Percentiles rank a stretch among this genome's conserved stretches.
phyloP scores from a whole-genome alignment of 257 asterid species.

The Scutellaria galericulata region DNA sequence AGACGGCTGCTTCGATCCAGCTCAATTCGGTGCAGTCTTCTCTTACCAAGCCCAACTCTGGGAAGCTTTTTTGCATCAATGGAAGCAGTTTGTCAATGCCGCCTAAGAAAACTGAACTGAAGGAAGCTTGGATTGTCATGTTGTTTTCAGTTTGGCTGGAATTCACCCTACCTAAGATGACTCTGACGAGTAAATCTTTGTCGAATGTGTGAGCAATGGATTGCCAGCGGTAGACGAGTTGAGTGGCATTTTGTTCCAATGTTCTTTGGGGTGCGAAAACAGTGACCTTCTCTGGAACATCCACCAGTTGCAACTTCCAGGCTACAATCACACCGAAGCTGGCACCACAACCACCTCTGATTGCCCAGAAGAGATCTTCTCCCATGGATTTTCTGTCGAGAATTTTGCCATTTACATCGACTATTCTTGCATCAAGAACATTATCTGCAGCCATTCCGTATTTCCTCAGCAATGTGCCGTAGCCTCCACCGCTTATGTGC shows the following conservation, averaged over 20 bases:
- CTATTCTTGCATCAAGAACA: conserved; percentile 27
- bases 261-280: conserved; percentile 16
- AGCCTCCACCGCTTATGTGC: conserved; percentile 38
- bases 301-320: conserved; percentile 35
- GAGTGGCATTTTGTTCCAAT: conserved; percentile 28
- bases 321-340: conserved; percentile 39
- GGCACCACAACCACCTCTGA: conserved; percentile 25
- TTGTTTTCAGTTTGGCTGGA: not conserved
- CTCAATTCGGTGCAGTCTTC: conserved; percentile 38
- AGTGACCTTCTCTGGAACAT: conserved; percentile 35
- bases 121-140: conserved; percentile 17
- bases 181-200: not conserved
- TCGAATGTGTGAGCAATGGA: conserved; percentile 22
- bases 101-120: conserved; percentile 25
- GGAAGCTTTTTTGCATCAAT: conserved; percentile 25
- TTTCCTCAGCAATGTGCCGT: conserved; percentile 27
- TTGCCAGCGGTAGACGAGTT: conserved; percentile 37
- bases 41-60: conserved; percentile 35
- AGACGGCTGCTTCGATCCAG: conserved; percentile 32
- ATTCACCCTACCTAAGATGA: not conserved
- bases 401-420: conserved; percentile 27
- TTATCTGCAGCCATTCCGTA: conserved; percentile 35
- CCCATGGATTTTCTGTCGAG: conserved; percentile 24
- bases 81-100: conserved; percentile 21
- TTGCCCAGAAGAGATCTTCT: conserved; percentile 24